These are phyloP conservation scores for Colletotrichum salicis DNA, from an alignment of 2,329 filamentous ascomycete genomes.

Conservation along the genomic window DNA sequence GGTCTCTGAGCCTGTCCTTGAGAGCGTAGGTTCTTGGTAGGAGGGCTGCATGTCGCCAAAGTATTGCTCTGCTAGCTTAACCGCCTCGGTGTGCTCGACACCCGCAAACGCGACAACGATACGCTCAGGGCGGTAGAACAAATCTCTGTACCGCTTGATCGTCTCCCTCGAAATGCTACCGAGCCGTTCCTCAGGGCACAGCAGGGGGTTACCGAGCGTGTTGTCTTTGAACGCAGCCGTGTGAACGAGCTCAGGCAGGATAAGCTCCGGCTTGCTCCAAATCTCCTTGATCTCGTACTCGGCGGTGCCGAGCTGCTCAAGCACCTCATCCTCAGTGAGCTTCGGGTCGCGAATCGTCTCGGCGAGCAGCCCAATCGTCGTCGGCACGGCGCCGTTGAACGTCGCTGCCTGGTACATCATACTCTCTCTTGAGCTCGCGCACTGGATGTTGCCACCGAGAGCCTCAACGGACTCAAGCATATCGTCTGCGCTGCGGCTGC, in stretches of 20 bases:
- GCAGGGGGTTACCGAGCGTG: conserved; percentile 90
- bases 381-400: conserved; percentile 91
- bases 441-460: conserved; percentile 95
- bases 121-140: conserved; percentile 88
- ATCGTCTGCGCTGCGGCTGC: conserved; percentile 76
- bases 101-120: conserved; percentile 97
- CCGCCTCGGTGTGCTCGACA: conserved; percentile 82
- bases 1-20: conserved; percentile 69
- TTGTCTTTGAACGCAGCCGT: conserved; percentile 97
- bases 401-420: conserved; percentile 99
- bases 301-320: conserved; percentile 87
- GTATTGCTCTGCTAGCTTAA: conserved; percentile 81
- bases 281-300: conserved; percentile 96
- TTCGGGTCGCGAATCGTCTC: conserved; percentile 91
- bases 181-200: conserved; percentile 89
- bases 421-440: conserved; percentile 91
- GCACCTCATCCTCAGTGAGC: conserved; percentile 87
- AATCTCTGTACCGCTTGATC: conserved; percentile 80
- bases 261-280: conserved; percentile 96
- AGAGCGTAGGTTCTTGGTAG: conserved; percentile 57
- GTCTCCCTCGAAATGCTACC: conserved; percentile 77
- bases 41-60: conserved; percentile 88
- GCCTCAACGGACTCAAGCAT: conserved; percentile 90
- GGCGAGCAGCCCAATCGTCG: conserved; percentile 84
- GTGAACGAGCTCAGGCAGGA: conserved; percentile 93